Evolutionary conservation across 2,329 filamentous ascomycete genomes (phyloP), one percentile per base, ranked within the genome.

Genomic region (Gaeumannomyces sp.): DNA sequence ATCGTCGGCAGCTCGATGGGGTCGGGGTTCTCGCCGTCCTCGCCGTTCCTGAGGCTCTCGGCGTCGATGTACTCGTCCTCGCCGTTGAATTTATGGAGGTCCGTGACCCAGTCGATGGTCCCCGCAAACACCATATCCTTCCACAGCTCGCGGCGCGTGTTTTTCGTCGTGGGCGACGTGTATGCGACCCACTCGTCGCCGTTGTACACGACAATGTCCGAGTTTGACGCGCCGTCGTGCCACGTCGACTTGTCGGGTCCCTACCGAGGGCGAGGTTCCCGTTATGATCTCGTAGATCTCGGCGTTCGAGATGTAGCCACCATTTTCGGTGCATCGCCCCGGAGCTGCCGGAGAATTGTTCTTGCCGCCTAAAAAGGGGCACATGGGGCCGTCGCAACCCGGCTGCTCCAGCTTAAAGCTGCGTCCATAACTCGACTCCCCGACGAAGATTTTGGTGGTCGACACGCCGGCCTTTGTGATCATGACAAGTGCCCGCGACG

Each of bases 401-500:
- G 45, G 45, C 22, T n/a, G 19, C 7, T 6, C 38, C 4, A 50
- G 16, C 38, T 50, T 50, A 7, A 50, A 50, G 38, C 38, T 50
- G 38, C 75, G 69, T 1, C 74, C 74, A 67, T 76, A 78, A 66
- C 72, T 74, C 0, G 71, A n/a, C 5, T 74, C 69, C 22, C 76
- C 74, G 13, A 76, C 72, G 13, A 73, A 56, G 14, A 77, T 65
- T 65, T 75, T 73, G 64, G 68, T 70, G 0, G 69, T 65, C 1
- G 67, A 63, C 7, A 75, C 69, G 14, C 71, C 69, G 19, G 73
- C 73, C 53, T 77, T 75, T 13, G 77, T 80, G 63, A 78, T 72
- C 73, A 78, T 78, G 25, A 72, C 10, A 0, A 78, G 67, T 0
- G 75, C 66, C 4, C 68, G 63, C 4, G 68, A 63, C 1, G 74